Conservation (phyloP, 2,329 filamentous ascomycete species). For the Drechslera avenae region DNA sequence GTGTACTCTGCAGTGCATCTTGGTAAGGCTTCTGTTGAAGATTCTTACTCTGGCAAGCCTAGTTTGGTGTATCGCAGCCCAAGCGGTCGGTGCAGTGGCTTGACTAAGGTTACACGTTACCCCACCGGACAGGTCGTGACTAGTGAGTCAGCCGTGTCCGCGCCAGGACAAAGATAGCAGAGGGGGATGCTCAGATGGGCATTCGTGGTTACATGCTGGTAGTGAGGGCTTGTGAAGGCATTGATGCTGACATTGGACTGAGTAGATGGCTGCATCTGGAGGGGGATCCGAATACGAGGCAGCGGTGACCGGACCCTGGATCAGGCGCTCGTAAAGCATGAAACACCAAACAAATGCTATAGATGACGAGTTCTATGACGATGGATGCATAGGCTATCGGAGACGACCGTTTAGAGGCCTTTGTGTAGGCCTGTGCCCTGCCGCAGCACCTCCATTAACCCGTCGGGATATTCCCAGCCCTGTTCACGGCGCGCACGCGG, state of each 20-base stretch:
- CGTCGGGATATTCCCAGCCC: conserved; percentile 8
- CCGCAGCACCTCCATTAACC: conserved; percentile 3
- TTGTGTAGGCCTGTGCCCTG: conserved; percentile 2
- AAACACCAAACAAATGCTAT: conserved; percentile 2
- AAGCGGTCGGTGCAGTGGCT: no score
- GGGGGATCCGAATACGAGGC: conserved; percentile 5
- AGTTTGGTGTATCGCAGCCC: neutral
- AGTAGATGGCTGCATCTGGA: no score
- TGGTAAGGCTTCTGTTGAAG: neutral
- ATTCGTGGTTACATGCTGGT: no score
- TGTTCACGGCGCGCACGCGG: neutral
- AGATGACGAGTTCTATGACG: conserved; percentile 4
- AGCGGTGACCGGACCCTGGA: neutral
- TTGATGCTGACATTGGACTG: neutral
- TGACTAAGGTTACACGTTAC: conserved; percentile 1
- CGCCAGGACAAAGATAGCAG: neutral
- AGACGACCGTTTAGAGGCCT: conserved; percentile 13
- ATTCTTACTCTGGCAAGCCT: neutral
- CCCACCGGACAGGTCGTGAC: neutral
- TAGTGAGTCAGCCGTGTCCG: neutral
- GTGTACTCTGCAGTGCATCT: no score
- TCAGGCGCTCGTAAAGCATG: neutral
- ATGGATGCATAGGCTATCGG: neutral
- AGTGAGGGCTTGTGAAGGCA: no score
- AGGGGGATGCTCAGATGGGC: no score